Percentiles rank a stretch among this genome's conserved stretches.
These are phyloP conservation scores for Arthrobotrys entomopaga DNA, from an alignment of 2,329 filamentous ascomycete species.

Conservation along the genomic window DNA sequence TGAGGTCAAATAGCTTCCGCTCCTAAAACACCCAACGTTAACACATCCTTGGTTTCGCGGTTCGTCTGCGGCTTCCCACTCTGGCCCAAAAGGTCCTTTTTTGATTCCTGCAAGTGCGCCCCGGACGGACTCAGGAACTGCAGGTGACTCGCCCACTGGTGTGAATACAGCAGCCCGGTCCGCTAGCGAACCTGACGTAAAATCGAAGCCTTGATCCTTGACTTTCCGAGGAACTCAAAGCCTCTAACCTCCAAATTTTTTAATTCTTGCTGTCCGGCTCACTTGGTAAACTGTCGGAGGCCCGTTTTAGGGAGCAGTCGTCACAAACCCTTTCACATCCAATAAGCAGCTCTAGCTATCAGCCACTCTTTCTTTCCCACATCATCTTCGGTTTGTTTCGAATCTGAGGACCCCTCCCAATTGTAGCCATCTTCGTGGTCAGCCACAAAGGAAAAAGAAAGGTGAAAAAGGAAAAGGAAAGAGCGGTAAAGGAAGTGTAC, in stretches of 20 bases:
- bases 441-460: constrained; percentile 9
- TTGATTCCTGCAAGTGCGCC: constrained; percentile 28
- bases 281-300: constrained; percentile 20
- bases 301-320: constrained; percentile 33
- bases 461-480: neutral
- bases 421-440: constrained; percentile 24
- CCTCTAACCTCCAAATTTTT: constrained; percentile 28
- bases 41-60: constrained; percentile 11
- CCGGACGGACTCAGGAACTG: constrained; percentile 34
- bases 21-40: constrained; percentile 6
- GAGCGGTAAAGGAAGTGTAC: too few relatives aligned
- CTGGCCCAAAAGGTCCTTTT: constrained; percentile 15
- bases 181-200: constrained; percentile 21
- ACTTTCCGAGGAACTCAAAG: constrained; percentile 24
- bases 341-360: constrained; percentile 32
- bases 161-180: constrained; percentile 19
- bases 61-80: constrained; percentile 8
- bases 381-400: constrained; percentile 30
- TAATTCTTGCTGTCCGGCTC: constrained; percentile 24
- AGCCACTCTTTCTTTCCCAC: constrained; percentile 30
- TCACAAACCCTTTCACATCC: constrained; percentile 20
- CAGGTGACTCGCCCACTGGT: constrained; percentile 39
- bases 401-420: constrained; percentile 30
- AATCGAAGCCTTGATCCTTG: constrained; percentile 25
- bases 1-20: neutral